phyloP scores from a whole-genome alignment of 164 flowering plant genomes.

The Santalum album region DNA sequence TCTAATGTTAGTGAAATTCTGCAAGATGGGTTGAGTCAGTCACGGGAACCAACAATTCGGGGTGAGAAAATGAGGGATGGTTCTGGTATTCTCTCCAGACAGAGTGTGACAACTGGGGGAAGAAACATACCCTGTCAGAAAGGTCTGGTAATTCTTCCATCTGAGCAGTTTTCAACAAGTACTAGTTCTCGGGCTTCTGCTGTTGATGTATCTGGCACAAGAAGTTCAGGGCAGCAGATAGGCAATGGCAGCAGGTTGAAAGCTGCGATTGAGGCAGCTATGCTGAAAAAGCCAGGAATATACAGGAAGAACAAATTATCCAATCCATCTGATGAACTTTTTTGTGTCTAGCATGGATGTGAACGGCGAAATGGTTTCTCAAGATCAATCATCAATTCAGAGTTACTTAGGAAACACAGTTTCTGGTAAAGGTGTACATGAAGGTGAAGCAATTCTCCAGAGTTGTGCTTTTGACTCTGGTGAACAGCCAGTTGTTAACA shows the following conservation, averaged over 20 bases:
- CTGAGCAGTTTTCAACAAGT: slow-evolving; percentile 30
- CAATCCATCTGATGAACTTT: slow-evolving; percentile 37
- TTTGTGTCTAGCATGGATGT: slow-evolving; percentile 24
- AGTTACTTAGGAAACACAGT: slow-evolving; percentile 17
- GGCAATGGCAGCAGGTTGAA: slow-evolving; percentile 39
- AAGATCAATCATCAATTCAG: slow-evolving; percentile 24
- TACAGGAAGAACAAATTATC: slow-evolving; percentile 29
- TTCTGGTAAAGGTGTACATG: slow-evolving; percentile 22
- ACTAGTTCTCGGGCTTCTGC: slow-evolving; percentile 20
- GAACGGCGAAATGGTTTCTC: slow-evolving; percentile 28
- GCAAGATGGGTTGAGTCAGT: slow-evolving; percentile 26
- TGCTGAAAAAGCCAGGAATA: slow-evolving; percentile 41
- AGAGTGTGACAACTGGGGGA: slow-evolving; percentile 16
- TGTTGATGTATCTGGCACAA: slow-evolving; percentile 30
- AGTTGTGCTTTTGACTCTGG: slow-evolving; percentile 16
- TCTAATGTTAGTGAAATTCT: slow-evolving; percentile 13
- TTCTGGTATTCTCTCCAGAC: slow-evolving; percentile 22
- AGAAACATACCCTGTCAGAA: slow-evolving; percentile 27
- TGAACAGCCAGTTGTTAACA: slow-evolving; percentile 14
- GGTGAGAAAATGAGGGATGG: slow-evolving; percentile 36
- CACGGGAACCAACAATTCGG: slow-evolving; percentile 25
- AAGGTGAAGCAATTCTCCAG: slow-evolving; percentile 7
- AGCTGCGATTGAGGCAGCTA: slow-evolving; percentile 53
- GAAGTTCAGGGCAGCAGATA: slow-evolving; percentile 30
- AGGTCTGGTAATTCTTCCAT: slow-evolving; percentile 42